Conservation (phyloP, 257 asterid species). For the Solanum verrucosum region DNA sequence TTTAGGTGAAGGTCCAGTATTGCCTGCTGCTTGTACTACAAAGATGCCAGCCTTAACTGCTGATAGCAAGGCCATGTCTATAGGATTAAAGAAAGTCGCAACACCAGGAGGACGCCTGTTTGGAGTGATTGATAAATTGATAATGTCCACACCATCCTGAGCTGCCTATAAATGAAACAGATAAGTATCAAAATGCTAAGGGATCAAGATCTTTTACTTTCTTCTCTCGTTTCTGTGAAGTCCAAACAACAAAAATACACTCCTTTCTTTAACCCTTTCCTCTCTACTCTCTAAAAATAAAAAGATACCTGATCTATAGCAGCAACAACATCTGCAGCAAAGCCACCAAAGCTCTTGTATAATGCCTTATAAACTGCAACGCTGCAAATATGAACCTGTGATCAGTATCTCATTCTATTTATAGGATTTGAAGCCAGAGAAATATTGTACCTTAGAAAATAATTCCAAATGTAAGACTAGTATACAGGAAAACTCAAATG, state of each 20-base stretch:
- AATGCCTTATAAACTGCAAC: conserved; percentile 92
- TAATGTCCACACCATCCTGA: conserved; percentile 87
- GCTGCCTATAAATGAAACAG: conserved; percentile 60
- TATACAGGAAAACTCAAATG: neutral
- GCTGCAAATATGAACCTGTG: conserved; percentile 18
- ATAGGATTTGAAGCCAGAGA: neutral
- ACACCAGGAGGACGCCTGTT: conserved; percentile 97
- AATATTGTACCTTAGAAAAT: neutral
- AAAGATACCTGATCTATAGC: conserved; percentile 87
- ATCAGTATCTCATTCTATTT: neutral
- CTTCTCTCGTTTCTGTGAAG: neutral
- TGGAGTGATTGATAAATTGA: conserved; percentile 94
- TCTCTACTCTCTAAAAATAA: neutral
- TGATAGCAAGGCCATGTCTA: conserved; percentile 94
- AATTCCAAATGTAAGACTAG: neutral
- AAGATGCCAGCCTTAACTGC: conserved; percentile 81
- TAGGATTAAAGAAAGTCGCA: conserved; percentile 95
- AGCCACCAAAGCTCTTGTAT: conserved; percentile 99
- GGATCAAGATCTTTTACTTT: neutral
- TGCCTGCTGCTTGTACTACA: conserved; percentile 97
- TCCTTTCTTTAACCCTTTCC: neutral
- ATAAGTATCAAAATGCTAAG: neutral
- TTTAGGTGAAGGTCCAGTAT: conserved; percentile 95
- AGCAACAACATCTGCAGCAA: conserved; percentile 99
- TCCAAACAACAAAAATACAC: neutral